These are phyloP conservation scores for Leccinum barrowsii DNA, from an alignment of 768 basidiomycete genomes.

Conservation along the genomic window DNA sequence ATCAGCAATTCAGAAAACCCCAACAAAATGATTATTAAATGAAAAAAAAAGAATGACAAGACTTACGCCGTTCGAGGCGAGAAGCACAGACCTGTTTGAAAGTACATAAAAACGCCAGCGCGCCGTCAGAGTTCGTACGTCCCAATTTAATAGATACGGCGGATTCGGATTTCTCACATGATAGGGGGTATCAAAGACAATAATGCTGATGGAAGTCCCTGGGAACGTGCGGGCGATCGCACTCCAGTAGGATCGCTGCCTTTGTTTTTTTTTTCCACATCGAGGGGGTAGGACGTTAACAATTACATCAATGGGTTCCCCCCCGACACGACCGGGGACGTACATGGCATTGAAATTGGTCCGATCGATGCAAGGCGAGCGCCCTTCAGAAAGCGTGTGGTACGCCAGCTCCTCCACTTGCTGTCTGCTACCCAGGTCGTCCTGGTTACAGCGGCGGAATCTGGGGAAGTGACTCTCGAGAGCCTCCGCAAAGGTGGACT, in stretches of 20 bases:
- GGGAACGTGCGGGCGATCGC: constrained; percentile 66
- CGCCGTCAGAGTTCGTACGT: constrained; percentile 5
- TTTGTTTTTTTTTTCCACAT: constrained; percentile 22
- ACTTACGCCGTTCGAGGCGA: constrained; percentile 59
- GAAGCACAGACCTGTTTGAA: constrained; percentile 53
- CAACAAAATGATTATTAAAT: background rate
- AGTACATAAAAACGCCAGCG: constrained; percentile 7
- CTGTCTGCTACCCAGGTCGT: constrained; percentile 68
- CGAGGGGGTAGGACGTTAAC: background rate
- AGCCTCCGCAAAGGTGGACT: constrained; percentile 70
- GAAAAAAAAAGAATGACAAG: background rate
- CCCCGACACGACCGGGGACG: constrained; percentile 22
- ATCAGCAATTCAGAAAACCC: background rate
- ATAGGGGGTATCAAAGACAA: constrained; percentile 77
- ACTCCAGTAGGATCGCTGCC: constrained; percentile 74
- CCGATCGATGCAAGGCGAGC: constrained; percentile 76
- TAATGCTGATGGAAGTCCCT: constrained; percentile 61
- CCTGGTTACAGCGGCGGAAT: constrained; percentile 75
- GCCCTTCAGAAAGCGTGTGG: constrained; percentile 48
- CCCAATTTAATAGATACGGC: background rate
- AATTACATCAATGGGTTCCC: background rate
- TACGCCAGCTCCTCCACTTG: constrained; percentile 61
- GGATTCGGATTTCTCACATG: constrained; percentile 44
- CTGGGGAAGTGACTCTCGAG: constrained; percentile 56
- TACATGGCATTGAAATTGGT: constrained; percentile 71